phyloP scores from a whole-genome alignment of 2,329 filamentous ascomycete species.

The Cladosporium halotolerans region DNA sequence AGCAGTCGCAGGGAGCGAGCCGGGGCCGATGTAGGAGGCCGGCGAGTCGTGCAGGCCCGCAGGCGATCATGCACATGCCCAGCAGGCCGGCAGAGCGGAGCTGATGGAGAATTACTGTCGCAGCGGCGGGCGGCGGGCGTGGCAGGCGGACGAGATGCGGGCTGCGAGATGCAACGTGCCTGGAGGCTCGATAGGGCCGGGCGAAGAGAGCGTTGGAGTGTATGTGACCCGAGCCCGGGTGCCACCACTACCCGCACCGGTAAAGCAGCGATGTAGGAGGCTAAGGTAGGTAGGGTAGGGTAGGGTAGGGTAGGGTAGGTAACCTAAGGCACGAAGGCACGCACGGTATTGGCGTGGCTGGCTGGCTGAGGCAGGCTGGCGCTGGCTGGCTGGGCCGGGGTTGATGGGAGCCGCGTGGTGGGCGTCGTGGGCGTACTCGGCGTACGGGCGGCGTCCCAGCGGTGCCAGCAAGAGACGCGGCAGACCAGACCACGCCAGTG shows the following conservation, averaged over 20 bases:
- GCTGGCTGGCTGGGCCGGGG: not conserved
- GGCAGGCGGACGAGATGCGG: too few species aligned
- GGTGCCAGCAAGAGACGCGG: too few species aligned
- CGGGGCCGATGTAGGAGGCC: conserved; percentile 10
- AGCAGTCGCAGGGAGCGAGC: conserved; percentile 2
- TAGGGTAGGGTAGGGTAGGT: too few species aligned
- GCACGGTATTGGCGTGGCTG: too few species aligned
- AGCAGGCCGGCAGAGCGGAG: not conserved
- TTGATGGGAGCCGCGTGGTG: not conserved
- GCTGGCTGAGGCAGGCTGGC: not conserved
- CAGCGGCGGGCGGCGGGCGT: too few species aligned
- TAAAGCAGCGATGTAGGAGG: not conserved
- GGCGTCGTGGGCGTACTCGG: not conserved
- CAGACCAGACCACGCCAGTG: too few species aligned
- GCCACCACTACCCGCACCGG: not conserved
- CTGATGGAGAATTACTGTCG: too few species aligned
- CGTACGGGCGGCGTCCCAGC: too few species aligned
- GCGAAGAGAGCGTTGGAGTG: not conserved
- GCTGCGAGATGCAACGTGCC: too few species aligned
- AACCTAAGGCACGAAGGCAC: too few species aligned
- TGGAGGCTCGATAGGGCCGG: too few species aligned
- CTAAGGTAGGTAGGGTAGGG: too few species aligned
- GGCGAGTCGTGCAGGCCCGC: conserved; percentile 1
- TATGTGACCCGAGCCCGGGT: conserved; percentile 4
- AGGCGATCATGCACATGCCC: not conserved